Percentiles rank a stretch among this genome's conserved stretches.
Conservation (phyloP, 169 alveolate genomes). For the Plasmodium falciparum region DNA sequence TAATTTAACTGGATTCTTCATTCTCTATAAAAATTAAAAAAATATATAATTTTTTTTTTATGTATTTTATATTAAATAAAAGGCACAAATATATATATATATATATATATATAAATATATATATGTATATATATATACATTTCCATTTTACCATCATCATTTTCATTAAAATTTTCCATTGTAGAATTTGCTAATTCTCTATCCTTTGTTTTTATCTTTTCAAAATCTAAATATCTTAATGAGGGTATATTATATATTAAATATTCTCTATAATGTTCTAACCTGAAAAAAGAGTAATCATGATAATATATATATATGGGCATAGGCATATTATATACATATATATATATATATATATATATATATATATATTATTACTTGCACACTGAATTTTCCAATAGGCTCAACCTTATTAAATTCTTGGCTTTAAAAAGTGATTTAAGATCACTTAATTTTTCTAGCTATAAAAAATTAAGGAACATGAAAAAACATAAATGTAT, state of each 20-base stretch:
- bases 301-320: not conserved
- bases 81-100: not conserved
- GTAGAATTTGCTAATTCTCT: constrained; percentile 76
- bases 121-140: not conserved
- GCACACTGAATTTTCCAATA: constrained; percentile 63
- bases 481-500: no score
- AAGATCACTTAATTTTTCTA: constrained; percentile 79
- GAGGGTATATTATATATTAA: constrained; percentile 82
- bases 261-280: constrained; percentile 83
- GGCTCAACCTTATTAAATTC: constrained; percentile 59
- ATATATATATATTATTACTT: constrained; percentile 19
- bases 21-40: constrained; percentile 31
- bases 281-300: constrained; percentile 20
- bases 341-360: not conserved
- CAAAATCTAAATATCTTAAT: constrained; percentile 84
- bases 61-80: not conserved
- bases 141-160: constrained; percentile 15
- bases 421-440: constrained; percentile 80
- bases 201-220: constrained; percentile 82
- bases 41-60: not conserved
- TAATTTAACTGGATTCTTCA: constrained; percentile 15
- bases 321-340: no score
- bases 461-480: constrained; percentile 25
- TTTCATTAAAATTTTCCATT: constrained; percentile 37
- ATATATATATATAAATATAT: not conserved